Evolutionary conservation across 2,329 filamentous ascomycete genomes (phyloP).

Genomic region (Arachnomyces sp.): DNA sequence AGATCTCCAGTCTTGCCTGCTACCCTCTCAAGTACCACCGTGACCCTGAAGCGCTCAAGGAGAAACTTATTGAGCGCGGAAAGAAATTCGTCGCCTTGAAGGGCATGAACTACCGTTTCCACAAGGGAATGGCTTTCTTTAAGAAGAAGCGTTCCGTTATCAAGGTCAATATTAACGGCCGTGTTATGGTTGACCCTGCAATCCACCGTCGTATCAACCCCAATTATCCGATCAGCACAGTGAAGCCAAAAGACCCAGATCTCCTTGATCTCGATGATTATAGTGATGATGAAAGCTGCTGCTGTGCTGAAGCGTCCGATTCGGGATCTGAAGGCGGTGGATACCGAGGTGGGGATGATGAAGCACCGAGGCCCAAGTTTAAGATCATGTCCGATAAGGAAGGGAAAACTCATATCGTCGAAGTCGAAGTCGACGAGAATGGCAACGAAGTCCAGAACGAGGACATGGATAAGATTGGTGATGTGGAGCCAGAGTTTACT

Average conservation of each 20-base stretch:
- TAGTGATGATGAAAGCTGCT: conserved; percentile 35
- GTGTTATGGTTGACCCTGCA: conserved; percentile 79
- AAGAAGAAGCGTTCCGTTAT: conserved; percentile 68
- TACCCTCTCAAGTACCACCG: conserved; percentile 77
- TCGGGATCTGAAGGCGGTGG: conserved; percentile 32
- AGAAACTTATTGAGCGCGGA: conserved; percentile 66
- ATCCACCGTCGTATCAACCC: conserved; percentile 78
- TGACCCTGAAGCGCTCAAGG: conserved; percentile 55
- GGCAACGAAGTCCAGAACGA: conserved; percentile 48
- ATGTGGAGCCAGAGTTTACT: conserved; percentile 50
- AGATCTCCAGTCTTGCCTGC: conserved; percentile 68
- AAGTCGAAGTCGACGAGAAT: conserved; percentile 48
- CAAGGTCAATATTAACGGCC: conserved; percentile 77
- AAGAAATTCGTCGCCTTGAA: conserved; percentile 75
- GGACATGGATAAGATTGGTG: conserved; percentile 48
- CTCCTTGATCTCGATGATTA: conserved; percentile 40
- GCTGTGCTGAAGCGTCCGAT: conserved; percentile 25
- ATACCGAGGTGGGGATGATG: conserved; percentile 28
- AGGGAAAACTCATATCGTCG: conserved; percentile 43
- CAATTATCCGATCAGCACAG: conserved; percentile 69
- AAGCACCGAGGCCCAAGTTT: conserved; percentile 34
- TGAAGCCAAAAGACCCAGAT: conserved; percentile 64
- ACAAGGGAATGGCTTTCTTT: conserved; percentile 76
- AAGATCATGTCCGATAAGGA: conserved; percentile 49
- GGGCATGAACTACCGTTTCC: conserved; percentile 73